Evolutionary conservation across 306 rosid species (phyloP).

Genomic region (Prunus mira): DNA sequence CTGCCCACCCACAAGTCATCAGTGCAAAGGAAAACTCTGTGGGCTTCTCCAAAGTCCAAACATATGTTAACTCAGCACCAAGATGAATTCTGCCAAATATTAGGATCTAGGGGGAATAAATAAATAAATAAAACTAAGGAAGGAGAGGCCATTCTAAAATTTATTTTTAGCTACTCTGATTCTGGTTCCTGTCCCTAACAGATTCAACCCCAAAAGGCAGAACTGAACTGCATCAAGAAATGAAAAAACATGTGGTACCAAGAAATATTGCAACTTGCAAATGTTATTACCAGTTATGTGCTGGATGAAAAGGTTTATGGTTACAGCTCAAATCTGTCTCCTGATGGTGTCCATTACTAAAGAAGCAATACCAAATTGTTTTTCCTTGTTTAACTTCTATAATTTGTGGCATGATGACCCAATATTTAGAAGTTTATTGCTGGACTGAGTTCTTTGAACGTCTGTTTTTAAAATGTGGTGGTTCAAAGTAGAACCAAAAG

Average conservation of each 20-base stretch:
- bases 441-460: too few relatives aligned
- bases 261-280: slow-evolving; percentile 40
- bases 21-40: neutral
- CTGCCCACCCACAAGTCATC: neutral
- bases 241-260: slow-evolving; percentile 48
- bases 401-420: neutral
- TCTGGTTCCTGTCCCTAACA: slow-evolving; percentile 24
- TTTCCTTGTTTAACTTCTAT: neutral
- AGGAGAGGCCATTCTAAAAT: too few relatives aligned
- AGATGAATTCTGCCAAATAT: neutral
- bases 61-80: neutral
- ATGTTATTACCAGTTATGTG: slow-evolving; percentile 46
- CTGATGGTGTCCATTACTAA: too few relatives aligned
- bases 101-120: neutral
- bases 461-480: too few relatives aligned
- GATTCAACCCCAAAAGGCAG: slow-evolving; percentile 96
- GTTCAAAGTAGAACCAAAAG: too few relatives aligned
- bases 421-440: too few relatives aligned
- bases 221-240: slow-evolving; percentile 69
- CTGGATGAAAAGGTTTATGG: too few relatives aligned
- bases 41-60: neutral
- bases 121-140: too few relatives aligned
- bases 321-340: too few relatives aligned
- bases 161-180: neutral
- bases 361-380: neutral